Evolutionary conservation across 116 monocot species (phyloP).

Genomic region (Trichopus zeylanicus): DNA sequence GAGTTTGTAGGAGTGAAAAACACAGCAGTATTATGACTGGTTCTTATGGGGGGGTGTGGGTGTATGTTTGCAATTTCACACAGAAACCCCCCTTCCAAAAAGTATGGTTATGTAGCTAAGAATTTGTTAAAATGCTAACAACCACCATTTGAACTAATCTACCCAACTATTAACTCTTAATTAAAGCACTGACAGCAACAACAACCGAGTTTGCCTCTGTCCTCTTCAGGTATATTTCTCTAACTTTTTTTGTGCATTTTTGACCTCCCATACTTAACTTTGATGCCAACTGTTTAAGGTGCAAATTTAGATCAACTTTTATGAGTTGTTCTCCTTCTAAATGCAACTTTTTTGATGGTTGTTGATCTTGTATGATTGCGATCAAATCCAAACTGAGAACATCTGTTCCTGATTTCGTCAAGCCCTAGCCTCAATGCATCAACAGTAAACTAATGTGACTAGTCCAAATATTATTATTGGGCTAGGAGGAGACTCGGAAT

Average conservation of each 20-base stretch:
- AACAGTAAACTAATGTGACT: neutral
- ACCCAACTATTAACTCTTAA: too few species aligned
- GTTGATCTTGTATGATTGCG: too few species aligned
- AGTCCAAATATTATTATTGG: neutral
- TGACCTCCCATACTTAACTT: neutral
- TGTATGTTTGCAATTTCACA: too few species aligned
- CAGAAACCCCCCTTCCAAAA: too few species aligned
- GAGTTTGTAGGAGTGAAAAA: neutral
- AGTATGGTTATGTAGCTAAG: too few species aligned
- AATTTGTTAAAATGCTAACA: neutral
- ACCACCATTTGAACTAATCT: neutral
- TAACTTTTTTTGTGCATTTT: neutral
- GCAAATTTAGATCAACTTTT: slow-evolving; percentile 2
- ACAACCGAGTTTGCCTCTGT: neutral
- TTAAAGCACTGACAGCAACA: neutral
- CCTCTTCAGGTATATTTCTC: neutral
- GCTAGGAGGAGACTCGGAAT: neutral
- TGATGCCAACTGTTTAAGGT: neutral
- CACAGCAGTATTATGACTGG: neutral
- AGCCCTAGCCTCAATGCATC: neutral
- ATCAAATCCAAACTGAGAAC: too few species aligned
- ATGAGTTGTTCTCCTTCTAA: too few species aligned
- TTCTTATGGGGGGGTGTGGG: too few species aligned
- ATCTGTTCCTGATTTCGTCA: slow-evolving; percentile 3
- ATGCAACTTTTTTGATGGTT: too few species aligned